phyloP scores from a whole-genome alignment of 345 rosid species.

The Reutealis trisperma region DNA sequence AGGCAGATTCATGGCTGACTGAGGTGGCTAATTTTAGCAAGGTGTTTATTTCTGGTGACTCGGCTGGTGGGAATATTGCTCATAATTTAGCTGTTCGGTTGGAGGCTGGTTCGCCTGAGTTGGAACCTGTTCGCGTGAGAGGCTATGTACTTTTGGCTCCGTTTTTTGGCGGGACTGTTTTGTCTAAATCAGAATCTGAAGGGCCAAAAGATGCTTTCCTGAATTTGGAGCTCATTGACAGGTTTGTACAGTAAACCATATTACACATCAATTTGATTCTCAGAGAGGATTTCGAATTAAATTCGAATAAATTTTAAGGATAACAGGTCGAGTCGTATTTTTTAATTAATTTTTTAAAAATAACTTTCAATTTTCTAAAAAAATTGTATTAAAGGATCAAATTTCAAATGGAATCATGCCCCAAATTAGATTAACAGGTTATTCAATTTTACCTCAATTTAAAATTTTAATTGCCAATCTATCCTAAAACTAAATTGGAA shows the following conservation, averaged over 20 bases:
- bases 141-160: constrained; percentile 59
- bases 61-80: constrained; percentile 62
- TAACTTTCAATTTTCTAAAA: too few relatives aligned
- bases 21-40: constrained; percentile 48
- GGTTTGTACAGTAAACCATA: constrained; percentile 23
- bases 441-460: too few relatives aligned
- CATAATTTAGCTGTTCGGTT: constrained; percentile 55
- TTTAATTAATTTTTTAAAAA: too few relatives aligned
- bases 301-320: too few relatives aligned
- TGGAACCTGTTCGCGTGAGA: constrained; percentile 48
- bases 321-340: too few relatives aligned
- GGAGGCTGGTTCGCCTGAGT: constrained; percentile 37
- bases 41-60: constrained; percentile 59
- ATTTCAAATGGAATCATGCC: too few relatives aligned
- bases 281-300: too few relatives aligned
- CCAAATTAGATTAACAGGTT: too few relatives aligned
- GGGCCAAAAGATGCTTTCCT: constrained; percentile 63
- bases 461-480: too few relatives aligned
- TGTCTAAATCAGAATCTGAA: constrained; percentile 52
- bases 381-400: too few relatives aligned
- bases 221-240: constrained; percentile 59
- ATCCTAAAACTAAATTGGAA: too few relatives aligned
- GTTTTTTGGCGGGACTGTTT: constrained; percentile 49
- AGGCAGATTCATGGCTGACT: constrained; percentile 44
- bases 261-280: too few relatives aligned